Percentiles rank a stretch among this genome's conserved stretches.
phyloP scores from a whole-genome alignment of 73 alveolate species.

The Blepharisma stoltei region DNA sequence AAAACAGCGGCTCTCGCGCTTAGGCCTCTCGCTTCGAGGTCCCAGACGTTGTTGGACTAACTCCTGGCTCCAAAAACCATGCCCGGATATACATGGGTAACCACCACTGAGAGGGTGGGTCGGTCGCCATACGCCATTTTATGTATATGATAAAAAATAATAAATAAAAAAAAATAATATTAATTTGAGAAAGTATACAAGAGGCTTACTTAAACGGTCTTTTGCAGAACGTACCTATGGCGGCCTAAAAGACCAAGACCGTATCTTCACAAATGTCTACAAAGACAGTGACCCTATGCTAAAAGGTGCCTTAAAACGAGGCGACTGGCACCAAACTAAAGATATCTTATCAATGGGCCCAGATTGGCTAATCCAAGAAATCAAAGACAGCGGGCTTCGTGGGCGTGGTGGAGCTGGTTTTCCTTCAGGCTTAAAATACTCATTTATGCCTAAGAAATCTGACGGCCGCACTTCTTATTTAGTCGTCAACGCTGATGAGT shows the following conservation, averaged over 20 bases:
- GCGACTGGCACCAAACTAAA: conserved; percentile 88
- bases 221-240: conserved; percentile 31
- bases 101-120: no score
- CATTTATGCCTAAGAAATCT: conserved; percentile 87
- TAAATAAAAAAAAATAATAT: no score
- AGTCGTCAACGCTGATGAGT: conserved; percentile 72
- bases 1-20: no score
- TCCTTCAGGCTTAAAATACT: conserved; percentile 84
- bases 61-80: no score
- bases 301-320: conserved; percentile 62
- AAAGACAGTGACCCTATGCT: conserved; percentile 49
- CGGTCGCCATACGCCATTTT: no score
- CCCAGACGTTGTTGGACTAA: no score
- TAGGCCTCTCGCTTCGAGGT: no score
- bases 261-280: conserved; percentile 66
- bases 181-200: no score
- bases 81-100: no score
- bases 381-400: conserved; percentile 82
- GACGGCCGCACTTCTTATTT: conserved; percentile 79
- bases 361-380: conserved; percentile 86
- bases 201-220: no score
- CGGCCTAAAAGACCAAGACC: conserved; percentile 54
- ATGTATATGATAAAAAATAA: no score
- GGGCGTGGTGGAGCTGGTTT: conserved; percentile 94
- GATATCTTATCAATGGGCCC: conserved; percentile 80